Evolutionary conservation across 352 stramenopile genomes (phyloP).

Genomic region (Globisporangium radiosum): DNA sequence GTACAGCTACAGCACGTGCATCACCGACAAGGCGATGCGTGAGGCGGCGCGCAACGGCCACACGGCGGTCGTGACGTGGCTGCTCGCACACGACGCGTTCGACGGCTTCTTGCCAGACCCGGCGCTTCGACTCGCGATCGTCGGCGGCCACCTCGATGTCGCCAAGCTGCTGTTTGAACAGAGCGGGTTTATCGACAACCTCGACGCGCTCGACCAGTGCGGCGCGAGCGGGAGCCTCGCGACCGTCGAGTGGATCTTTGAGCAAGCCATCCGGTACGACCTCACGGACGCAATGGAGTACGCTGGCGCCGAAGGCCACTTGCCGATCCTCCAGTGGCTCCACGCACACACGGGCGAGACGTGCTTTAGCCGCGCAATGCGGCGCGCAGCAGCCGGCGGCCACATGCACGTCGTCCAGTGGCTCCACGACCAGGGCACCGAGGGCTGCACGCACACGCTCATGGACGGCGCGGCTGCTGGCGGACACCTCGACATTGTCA

Average conservation of each 20-base stretch:
- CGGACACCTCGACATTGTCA: conserved; percentile 11
- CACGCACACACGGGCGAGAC: conserved; percentile 13
- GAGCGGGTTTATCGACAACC: conserved; percentile 9
- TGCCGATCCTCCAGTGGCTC: conserved; percentile 23
- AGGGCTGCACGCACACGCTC: conserved; percentile 17
- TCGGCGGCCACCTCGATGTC: conserved; percentile 9
- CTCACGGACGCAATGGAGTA: conserved; percentile 18
- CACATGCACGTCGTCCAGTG: conserved; percentile 21
- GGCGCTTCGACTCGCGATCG: conserved; percentile 10
- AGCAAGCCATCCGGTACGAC: conserved; percentile 10
- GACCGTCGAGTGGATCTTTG: conserved; percentile 13
- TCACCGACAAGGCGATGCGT: conserved; percentile 10
- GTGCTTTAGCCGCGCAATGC: conserved; percentile 12
- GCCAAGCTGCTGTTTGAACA: conserved; percentile 11
- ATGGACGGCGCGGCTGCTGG: conserved; percentile 15
- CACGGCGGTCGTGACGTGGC: conserved; percentile 5
- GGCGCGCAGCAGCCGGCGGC: conserved; percentile 10
- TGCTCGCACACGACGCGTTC: conserved; percentile 6
- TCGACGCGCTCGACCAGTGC: conserved; percentile 10
- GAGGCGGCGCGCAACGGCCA: conserved; percentile 8
- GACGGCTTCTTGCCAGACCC: conserved; percentile 9
- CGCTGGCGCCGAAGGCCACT: conserved; percentile 14
- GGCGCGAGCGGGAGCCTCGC: conserved; percentile 9
- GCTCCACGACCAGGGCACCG: conserved; percentile 13
- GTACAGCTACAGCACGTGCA: conserved; percentile 5